Evolutionary conservation across 208 protist genomes (phyloP).

Genomic region (Wallacemonas rigidus): DNA sequence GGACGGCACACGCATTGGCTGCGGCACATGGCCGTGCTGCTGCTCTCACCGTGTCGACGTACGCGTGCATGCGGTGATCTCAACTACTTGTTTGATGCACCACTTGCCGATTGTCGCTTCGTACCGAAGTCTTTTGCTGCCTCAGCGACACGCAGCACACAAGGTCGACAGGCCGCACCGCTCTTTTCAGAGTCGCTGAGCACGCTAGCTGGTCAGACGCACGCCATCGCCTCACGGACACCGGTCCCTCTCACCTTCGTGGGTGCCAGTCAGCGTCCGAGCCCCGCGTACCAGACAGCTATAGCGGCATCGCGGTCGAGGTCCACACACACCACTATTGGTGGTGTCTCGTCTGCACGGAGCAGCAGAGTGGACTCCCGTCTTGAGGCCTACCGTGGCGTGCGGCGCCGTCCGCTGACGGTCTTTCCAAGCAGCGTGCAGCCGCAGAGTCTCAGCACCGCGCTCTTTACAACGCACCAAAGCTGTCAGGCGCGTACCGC

Average conservation of each 20-base stretch:
- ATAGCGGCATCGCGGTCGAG: too few species aligned
- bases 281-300: neutral
- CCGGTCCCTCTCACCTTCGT: slow-evolving; percentile 14
- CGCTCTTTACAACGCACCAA: neutral
- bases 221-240: neutral
- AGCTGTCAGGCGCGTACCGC: neutral
- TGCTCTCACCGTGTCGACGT: slow-evolving; percentile 41
- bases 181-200: slow-evolving; percentile 19
- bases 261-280: slow-evolving; percentile 19
- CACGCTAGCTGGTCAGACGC: neutral
- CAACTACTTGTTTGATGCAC: slow-evolving; percentile 20
- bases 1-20: slow-evolving; percentile 29
- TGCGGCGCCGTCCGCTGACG: neutral
- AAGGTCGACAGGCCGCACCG: slow-evolving; percentile 1
- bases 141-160: neutral
- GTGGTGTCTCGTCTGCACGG: too few species aligned
- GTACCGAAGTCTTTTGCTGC: neutral
- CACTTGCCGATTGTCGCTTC: slow-evolving; percentile 27
- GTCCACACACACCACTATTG: too few species aligned
- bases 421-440: slow-evolving; percentile 16
- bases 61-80: slow-evolving; percentile 13
- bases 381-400: neutral
- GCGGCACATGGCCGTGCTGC: slow-evolving; percentile 39
- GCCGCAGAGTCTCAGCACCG: slow-evolving; percentile 2
- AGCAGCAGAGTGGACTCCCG: too few species aligned